Evolutionary conservation across 2,329 filamentous ascomycete genomes (phyloP).

Genomic region (Penicillium sp.): DNA sequence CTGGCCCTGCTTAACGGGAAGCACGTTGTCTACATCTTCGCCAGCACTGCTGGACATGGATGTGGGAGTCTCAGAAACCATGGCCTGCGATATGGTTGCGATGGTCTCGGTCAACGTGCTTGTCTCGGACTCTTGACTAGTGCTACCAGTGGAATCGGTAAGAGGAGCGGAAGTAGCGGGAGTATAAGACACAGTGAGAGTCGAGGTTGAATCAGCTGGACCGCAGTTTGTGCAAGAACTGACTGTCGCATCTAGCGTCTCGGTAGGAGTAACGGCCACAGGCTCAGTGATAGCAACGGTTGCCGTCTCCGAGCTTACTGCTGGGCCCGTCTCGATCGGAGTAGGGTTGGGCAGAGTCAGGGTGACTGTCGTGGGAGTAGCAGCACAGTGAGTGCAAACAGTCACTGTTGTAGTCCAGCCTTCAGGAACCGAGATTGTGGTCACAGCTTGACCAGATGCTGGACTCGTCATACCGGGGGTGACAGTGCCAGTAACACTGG

Average conservation of each 20-base stretch:
- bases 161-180: slow-evolving; percentile 1
- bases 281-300: not conserved
- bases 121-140: slow-evolving; percentile 3
- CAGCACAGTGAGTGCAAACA: slow-evolving; percentile 36
- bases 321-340: slow-evolving; percentile 3
- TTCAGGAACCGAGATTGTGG: slow-evolving; percentile 25
- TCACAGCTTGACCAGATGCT: slow-evolving; percentile 15
- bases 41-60: too few relatives aligned
- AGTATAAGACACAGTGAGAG: slow-evolving; percentile 18
- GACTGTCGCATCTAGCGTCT: slow-evolving; percentile 14
- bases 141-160: slow-evolving; percentile 1
- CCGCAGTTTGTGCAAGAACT: slow-evolving; percentile 19
- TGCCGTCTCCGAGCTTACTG: slow-evolving; percentile 7
- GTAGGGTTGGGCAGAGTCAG: slow-evolving; percentile 28
- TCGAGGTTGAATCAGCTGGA: slow-evolving; percentile 17
- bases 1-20: too few relatives aligned
- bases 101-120: too few relatives aligned
- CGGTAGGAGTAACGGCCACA: slow-evolving; percentile 5
- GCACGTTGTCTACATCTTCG: too few relatives aligned
- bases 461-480: slow-evolving; percentile 17
- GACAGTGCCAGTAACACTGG: slow-evolving; percentile 27
- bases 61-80: too few relatives aligned
- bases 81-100: too few relatives aligned
- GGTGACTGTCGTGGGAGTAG: slow-evolving; percentile 36
- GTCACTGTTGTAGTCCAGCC: slow-evolving; percentile 41